A percentile compares a stretch with the other conserved stretches of the same genome.
phyloP scores from a whole-genome alignment of 2,329 filamentous ascomycete species.

The Albophoma yamanashiensis region DNA sequence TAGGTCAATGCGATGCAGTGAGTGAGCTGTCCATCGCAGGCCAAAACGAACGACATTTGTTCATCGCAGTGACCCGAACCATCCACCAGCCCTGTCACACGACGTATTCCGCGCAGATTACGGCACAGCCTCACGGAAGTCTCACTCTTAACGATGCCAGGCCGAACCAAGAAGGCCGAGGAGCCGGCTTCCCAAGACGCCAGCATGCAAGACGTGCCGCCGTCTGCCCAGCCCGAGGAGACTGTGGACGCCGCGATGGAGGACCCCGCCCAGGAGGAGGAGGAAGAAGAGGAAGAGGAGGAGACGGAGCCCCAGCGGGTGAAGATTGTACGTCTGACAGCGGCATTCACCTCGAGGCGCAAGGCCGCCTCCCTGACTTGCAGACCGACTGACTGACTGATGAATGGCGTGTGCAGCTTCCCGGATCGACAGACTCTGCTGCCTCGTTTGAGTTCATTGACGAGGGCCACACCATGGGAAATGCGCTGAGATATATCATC shows the following conservation, averaged over 20 bases:
- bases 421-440: slow-evolving; percentile 74
- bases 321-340: slow-evolving; percentile 40
- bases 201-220: slow-evolving; percentile 34
- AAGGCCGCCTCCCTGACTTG: slow-evolving; percentile 3
- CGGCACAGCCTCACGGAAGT: neutral
- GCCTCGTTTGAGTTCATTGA: slow-evolving; percentile 92
- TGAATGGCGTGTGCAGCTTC: slow-evolving; percentile 47
- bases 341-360: neutral
- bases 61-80: neutral
- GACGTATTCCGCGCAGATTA: neutral
- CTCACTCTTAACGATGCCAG: slow-evolving; percentile 22
- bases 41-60: too few species aligned
- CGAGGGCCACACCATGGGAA: slow-evolving; percentile 92
- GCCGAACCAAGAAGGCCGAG: slow-evolving; percentile 25
- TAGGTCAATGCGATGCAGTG: neutral
- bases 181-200: slow-evolving; percentile 21
- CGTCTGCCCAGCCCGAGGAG: slow-evolving; percentile 23
- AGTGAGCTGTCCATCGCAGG: neutral
- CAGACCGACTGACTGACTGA: neutral
- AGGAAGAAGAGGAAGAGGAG: slow-evolving; percentile 35
- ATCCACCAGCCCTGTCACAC: neutral
- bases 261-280: slow-evolving; percentile 20
- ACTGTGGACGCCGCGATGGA: slow-evolving; percentile 22
- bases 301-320: slow-evolving; percentile 45
- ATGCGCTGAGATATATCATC: slow-evolving; percentile 87